Evolutionary conservation across 768 basidiomycete genomes (phyloP).

Genomic region (Boletus reticuloceps): DNA sequence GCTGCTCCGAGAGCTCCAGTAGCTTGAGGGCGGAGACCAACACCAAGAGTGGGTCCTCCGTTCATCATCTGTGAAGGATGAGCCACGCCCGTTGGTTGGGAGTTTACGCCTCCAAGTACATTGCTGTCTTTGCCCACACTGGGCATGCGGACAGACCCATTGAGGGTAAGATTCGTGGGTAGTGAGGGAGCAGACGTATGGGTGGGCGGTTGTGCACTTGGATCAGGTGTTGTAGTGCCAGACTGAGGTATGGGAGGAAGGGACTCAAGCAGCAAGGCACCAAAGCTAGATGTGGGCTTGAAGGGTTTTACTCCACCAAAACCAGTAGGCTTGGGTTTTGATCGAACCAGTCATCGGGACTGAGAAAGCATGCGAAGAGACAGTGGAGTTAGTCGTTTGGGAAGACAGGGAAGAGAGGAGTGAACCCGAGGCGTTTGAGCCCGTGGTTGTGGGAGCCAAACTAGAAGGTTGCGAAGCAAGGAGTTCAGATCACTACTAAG

Average conservation of each 20-base stretch:
- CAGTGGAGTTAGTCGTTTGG: slow-evolving; percentile 50
- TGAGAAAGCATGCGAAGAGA: slow-evolving; percentile 33
- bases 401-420: slow-evolving; percentile 44
- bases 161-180: slow-evolving; percentile 14
- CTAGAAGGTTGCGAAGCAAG: slow-evolving; percentile 23
- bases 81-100: slow-evolving; percentile 33
- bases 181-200: slow-evolving; percentile 25
- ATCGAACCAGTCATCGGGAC: slow-evolving; percentile 32
- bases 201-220: slow-evolving; percentile 7
- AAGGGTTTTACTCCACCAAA: slow-evolving; percentile 72
- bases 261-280: slow-evolving; percentile 68
- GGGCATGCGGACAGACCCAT: slow-evolving; percentile 10
- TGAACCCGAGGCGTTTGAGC: slow-evolving; percentile 47
- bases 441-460: slow-evolving; percentile 35
- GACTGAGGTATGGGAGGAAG: slow-evolving; percentile 74
- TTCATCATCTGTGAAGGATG: slow-evolving; percentile 8
- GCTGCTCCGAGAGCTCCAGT: slow-evolving; percentile 51
- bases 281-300: slow-evolving; percentile 80
- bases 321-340: slow-evolving; percentile 47
- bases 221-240: slow-evolving; percentile 44
- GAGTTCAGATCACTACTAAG: slow-evolving; percentile 4
- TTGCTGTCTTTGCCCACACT: slow-evolving; percentile 17
- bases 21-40: slow-evolving; percentile 54
- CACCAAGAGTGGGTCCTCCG: slow-evolving; percentile 37
- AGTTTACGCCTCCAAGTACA: slow-evolving; percentile 28